Evolutionary conservation across 1,139 yeast genomes (phyloP), one percentile per base, ranked within the genome.

Genomic region (Nematodospora anomalae): DNA sequence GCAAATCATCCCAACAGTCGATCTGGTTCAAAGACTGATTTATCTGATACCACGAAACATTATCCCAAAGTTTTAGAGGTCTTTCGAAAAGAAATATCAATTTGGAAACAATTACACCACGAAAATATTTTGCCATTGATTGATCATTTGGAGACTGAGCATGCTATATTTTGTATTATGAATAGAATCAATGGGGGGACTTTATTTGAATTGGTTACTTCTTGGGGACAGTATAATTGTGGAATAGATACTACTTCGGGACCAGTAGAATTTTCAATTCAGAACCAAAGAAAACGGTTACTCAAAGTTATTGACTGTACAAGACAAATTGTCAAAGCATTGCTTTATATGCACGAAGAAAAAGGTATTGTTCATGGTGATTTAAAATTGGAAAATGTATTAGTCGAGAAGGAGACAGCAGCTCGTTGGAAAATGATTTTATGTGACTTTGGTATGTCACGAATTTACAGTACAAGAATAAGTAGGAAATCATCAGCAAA

Each of bases 381-480:
- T 60, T 64, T 90, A 29, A 90, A 90, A 58, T 67, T 89, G 35
- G 97, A 90, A 52, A 90, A 90, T 53, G 85, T 94, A 41, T 62
- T 90, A 36, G 62, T 87, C 23, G 80, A 79, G 36, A 45, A 35
- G 8, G 49, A 39, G 20, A 53, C 51, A 21, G 53, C 57, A 9
- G 47, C 52, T 11, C 49, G 53, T 43, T 36, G 25, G 9, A 57
- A 58, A 23, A 64, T 80, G 53, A 55, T 78, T 16, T 55, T 89
- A 6, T 87, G 96, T 62, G 97, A 89, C 61, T 89, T 89, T 64
- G 97, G 97, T 4, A 87, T 89, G 95, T 67, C 72, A 37, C 52
- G 69, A 32, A 62, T 64, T 6, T 64, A 58, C 45, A 60, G 61
- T 26, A 47, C 58, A 10, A 51, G 71, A 26, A 40, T 62, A 15